Conservation (phyloP, 2,329 filamentous ascomycete species). For the Penicillium sp. region DNA sequence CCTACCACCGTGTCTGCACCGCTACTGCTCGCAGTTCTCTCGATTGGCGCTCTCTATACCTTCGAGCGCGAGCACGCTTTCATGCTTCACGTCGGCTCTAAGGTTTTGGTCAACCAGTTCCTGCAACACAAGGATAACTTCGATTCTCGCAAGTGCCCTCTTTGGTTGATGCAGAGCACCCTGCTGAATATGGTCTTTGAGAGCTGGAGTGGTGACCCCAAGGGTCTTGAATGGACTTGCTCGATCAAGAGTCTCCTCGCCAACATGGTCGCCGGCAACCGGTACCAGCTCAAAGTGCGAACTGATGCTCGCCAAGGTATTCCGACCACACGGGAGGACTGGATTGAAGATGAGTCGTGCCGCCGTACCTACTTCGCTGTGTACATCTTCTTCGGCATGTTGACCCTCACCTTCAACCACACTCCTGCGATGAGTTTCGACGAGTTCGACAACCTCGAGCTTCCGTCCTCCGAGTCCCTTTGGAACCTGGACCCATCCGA, state of each 20-base stretch:
- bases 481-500: conserved; percentile 86
- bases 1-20: conserved; percentile 78
- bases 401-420: conserved; percentile 96
- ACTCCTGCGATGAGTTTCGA: conserved; percentile 98
- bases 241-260: conserved; percentile 97
- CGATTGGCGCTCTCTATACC: conserved; percentile 92
- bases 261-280: conserved; percentile 97
- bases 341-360: conserved; percentile 96
- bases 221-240: conserved; percentile 96
- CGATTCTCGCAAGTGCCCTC: conserved; percentile 91
- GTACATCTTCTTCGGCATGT: conserved; percentile 96
- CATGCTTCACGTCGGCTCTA: conserved; percentile 95
- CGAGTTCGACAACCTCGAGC: conserved; percentile 88
- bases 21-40: conserved; percentile 83
- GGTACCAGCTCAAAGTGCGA: conserved; percentile 92
- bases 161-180: conserved; percentile 98
- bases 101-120: conserved; percentile 95
- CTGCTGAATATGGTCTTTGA: conserved; percentile 98
- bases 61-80: conserved; percentile 98
- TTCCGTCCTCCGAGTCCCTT: conserved; percentile 89
- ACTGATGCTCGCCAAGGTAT: conserved; percentile 80
- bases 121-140: conserved; percentile 98
- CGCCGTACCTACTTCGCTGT: conserved; percentile 96
- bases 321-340: conserved; percentile 78
- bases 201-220: conserved; percentile 97